Percentiles rank a stretch among this genome's conserved stretches.
Evolutionary conservation across 352 stramenopile species (phyloP).

Genomic region (Globisporangium lucens): DNA sequence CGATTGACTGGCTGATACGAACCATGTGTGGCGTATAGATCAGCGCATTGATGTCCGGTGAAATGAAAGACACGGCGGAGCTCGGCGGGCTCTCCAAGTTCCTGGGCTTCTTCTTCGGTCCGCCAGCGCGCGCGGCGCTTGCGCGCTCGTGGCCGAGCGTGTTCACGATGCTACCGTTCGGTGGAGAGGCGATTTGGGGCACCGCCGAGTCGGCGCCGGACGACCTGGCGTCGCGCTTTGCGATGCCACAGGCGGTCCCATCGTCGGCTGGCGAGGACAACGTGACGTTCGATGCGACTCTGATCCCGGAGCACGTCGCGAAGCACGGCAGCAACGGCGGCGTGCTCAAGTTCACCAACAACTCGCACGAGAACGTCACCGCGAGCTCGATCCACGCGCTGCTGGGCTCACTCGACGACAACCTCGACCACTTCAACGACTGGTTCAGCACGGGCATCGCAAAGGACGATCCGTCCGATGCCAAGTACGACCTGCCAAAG

Average conservation of each 20-base stretch:
- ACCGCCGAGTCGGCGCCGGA: conserved; percentile 46
- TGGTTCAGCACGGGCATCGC: conserved; percentile 42
- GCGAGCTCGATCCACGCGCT: conserved; percentile 41
- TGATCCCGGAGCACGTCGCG: conserved; percentile 42
- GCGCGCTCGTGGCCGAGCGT: conserved; percentile 80
- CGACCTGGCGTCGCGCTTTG: conserved; percentile 60
- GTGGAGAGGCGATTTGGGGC: conserved; percentile 89
- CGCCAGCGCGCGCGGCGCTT: conserved; percentile 47
- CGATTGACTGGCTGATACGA: neutral
- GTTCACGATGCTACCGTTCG: conserved; percentile 92
- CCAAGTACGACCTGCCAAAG: conserved; percentile 54
- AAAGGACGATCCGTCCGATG: conserved; percentile 33
- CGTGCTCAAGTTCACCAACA: conserved; percentile 56
- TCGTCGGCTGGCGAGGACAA: conserved; percentile 20
- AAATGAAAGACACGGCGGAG: conserved; percentile 95
- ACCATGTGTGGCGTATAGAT: conserved; percentile 26
- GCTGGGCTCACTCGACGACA: conserved; percentile 43
- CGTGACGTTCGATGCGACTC: conserved; percentile 24
- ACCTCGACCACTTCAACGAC: conserved; percentile 41
- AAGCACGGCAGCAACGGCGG: conserved; percentile 48
- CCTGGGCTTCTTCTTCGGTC: conserved; percentile 76
- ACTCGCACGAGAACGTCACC: conserved; percentile 54
- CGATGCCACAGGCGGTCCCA: conserved; percentile 27
- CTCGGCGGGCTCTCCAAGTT: conserved; percentile 85
- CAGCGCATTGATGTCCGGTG: conserved; percentile 90